A percentile compares a stretch with the other conserved stretches of the same genome.
Evolutionary conservation across 140 eudicot species (phyloP).

Genomic region (Cichorium intybus): DNA sequence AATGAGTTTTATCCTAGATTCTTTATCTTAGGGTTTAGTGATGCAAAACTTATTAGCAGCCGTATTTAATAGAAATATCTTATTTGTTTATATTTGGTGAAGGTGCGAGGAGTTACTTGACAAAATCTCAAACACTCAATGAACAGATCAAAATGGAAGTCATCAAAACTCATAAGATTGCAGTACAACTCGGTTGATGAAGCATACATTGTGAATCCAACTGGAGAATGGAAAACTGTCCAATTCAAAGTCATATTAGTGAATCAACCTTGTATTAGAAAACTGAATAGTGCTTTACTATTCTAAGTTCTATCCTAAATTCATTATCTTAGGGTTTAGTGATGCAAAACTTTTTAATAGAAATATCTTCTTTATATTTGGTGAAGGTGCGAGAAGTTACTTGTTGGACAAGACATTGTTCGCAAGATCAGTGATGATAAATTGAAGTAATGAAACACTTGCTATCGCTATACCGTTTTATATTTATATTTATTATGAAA

Average conservation of each 20-base stretch:
- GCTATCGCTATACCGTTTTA: background rate
- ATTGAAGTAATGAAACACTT: background rate
- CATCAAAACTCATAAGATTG: background rate
- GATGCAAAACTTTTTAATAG: background rate
- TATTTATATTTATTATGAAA: background rate
- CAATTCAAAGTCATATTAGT: background rate
- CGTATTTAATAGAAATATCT: background rate
- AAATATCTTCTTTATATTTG: background rate
- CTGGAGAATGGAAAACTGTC: background rate
- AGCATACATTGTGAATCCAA: background rate
- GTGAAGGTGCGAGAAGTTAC: background rate
- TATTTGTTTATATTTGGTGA: background rate
- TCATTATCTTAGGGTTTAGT: background rate
- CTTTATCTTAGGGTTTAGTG: background rate
- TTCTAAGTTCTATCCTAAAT: background rate
- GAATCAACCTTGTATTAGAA: background rate
- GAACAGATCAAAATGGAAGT: no score
- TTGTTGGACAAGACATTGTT: background rate
- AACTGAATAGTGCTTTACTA: background rate
- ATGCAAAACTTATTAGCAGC: constrained; percentile 6
- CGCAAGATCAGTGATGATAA: background rate
- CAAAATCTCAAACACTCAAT: no score
- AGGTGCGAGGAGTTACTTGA: background rate
- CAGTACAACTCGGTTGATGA: background rate
- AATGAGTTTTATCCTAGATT: background rate